phyloP scores from a whole-genome alignment of 805 yeast species.

The Spathaspora boniae region DNA sequence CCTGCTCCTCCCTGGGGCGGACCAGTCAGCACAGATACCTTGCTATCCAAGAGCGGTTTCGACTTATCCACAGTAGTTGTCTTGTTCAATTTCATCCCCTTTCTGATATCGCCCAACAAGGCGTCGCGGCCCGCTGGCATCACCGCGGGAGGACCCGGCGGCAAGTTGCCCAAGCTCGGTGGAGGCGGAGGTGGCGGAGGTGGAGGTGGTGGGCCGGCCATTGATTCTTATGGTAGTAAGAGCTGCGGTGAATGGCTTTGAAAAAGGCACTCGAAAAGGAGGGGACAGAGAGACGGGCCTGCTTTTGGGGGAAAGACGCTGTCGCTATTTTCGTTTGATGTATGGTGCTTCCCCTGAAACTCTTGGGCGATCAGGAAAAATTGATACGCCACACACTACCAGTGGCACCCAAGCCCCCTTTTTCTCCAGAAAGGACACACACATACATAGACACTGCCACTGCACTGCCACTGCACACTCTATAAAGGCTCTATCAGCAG shows the following conservation, averaged over 20 bases:
- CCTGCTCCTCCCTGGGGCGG: conserved; percentile 17
- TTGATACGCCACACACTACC: too few relatives aligned
- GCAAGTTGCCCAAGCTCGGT: conserved; percentile 20
- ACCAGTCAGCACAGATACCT: conserved; percentile 29
- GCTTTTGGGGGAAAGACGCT: conserved; percentile 3
- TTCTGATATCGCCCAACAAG: conserved; percentile 77
- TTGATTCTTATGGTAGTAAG: background rate
- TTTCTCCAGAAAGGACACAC: too few relatives aligned
- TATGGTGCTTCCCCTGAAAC: too few relatives aligned
- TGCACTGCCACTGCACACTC: too few relatives aligned
- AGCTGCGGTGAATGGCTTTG: background rate
- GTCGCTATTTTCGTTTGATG: too few relatives aligned
- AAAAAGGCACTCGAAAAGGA: background rate
- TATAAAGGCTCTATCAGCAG: conserved; percentile 2
- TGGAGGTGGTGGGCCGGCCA: conserved; percentile 17
- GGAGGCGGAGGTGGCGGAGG: conserved; percentile 29
- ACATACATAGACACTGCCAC: too few relatives aligned
- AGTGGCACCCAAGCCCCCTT: too few relatives aligned
- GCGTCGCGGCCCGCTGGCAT: conserved; percentile 38
- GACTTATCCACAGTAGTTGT: conserved; percentile 44
- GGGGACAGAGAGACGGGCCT: background rate
- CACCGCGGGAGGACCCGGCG: conserved; percentile 21
- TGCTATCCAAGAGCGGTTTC: conserved; percentile 55
- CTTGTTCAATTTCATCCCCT: conserved; percentile 42
- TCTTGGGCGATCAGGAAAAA: too few relatives aligned